Evolutionary conservation across 2,329 filamentous ascomycete genomes (phyloP).

Genomic region (Berkeleyomyces basicola): DNA sequence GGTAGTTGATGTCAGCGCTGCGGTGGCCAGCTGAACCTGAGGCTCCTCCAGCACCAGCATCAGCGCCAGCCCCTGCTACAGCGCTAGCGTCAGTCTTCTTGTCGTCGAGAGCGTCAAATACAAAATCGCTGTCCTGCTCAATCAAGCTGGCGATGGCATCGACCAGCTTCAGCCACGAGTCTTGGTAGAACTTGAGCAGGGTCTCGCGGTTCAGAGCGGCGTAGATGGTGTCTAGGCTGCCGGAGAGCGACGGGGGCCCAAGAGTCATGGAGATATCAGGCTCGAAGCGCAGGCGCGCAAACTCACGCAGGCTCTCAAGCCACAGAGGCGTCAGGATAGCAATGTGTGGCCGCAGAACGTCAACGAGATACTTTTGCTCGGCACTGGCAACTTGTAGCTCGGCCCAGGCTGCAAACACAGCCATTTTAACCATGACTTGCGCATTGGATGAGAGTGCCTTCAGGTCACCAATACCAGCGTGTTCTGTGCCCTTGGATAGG

Average conservation of each 20-base stretch:
- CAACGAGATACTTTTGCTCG: constrained; percentile 75
- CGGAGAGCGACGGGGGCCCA: constrained; percentile 63
- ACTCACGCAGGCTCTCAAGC: constrained; percentile 85
- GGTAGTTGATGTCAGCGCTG: constrained; percentile 75
- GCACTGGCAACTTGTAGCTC: constrained; percentile 88
- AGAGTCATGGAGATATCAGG: constrained; percentile 89
- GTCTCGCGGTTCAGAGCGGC: constrained; percentile 90
- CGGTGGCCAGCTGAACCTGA: constrained; percentile 16
- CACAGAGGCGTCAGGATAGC: constrained; percentile 80
- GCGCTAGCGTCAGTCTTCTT: constrained; percentile 48
- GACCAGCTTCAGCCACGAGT: constrained; percentile 89
- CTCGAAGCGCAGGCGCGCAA: constrained; percentile 83
- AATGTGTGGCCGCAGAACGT: constrained; percentile 81
- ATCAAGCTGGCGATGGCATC: constrained; percentile 95
- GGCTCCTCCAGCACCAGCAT: background rate
- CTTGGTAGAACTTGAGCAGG: constrained; percentile 86
- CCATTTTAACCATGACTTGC: constrained; percentile 96
- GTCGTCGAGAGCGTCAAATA: constrained; percentile 90
- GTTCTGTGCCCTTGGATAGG: constrained; percentile 42
- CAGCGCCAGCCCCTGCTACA: background rate
- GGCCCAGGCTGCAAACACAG: constrained; percentile 93
- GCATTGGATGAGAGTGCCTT: constrained; percentile 89
- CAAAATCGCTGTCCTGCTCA: constrained; percentile 92
- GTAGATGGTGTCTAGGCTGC: constrained; percentile 84
- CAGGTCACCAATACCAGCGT: constrained; percentile 75